Evolutionary conservation across 768 basidiomycete genomes (phyloP), one percentile per base, ranked within the genome.

Genomic region (Mycena rosella): DNA sequence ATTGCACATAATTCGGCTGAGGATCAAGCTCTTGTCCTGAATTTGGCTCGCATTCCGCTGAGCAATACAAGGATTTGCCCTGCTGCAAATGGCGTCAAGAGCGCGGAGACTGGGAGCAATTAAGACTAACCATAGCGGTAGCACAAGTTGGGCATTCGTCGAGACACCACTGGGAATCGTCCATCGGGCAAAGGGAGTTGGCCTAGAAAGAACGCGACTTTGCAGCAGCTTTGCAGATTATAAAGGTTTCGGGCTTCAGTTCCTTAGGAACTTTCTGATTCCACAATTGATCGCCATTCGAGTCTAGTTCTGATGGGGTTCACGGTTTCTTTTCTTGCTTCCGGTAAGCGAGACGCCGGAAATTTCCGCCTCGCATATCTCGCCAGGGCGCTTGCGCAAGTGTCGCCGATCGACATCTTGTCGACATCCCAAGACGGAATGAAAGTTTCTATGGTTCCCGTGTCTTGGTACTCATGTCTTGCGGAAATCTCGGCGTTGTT

Each of bases 121-220:
- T 38, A n/a, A 13, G 15, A 70, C 69, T 51, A 45, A 70, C 69
- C 42, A 67, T 57, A 14, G 67, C 63, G 17, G 60, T 70, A 14
- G 65, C 54, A 52, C 69, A 70, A 51, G 60, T 70, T 10, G 65
- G 65, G 58, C 69, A 71, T 34, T 60, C 65, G 32, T 71, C 69
- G 52, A 55, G 58, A 47, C 69, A 71, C 69, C 69, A 71, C 30
- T 66, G 59, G 3, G 63, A 57, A 32, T 65, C 68, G 65, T 60
- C 57, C 69, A 70, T 70, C 11, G 24, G 48, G 44, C 52, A 14
- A 56, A 56, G n/a, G 26, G 4, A 14, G 44, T 2, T 27, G 44
- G 27, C 8, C n/a, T 38, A 24, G 34, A n/a, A n/a, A 34, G 53
- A 63, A 63, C 32, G 18, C n/a, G n/a, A n/a, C n/a, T n/a, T n/a